phyloP scores from a whole-genome alignment of 768 basidiomycete genomes.

The Sporobolomyces pararoseus region DNA sequence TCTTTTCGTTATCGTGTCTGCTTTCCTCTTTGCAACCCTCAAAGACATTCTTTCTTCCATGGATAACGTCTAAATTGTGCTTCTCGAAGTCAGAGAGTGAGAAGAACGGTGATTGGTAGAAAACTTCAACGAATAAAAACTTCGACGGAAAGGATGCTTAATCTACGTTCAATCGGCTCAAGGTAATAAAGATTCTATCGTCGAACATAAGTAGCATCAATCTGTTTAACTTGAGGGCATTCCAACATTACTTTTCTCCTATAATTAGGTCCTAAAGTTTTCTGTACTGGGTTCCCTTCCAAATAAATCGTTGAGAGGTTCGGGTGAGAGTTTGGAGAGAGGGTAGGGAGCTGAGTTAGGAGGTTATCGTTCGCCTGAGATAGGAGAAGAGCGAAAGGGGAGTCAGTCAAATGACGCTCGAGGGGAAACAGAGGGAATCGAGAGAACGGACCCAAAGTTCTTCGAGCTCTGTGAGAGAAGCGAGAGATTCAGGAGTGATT shows the following conservation, averaged over 20 bases:
- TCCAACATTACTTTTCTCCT: slow-evolving; percentile 83
- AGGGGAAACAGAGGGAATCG: background rate
- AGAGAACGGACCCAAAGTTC: slow-evolving; percentile 78
- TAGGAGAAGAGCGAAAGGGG: background rate
- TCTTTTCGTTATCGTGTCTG: too few relatives aligned
- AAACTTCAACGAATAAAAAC: too few relatives aligned
- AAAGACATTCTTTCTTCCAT: too few relatives aligned
- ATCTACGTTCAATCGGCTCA: too few relatives aligned
- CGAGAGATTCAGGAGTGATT: slow-evolving; percentile 65
- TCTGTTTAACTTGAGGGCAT: slow-evolving; percentile 82
- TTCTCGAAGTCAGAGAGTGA: too few relatives aligned
- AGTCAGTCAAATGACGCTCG: background rate
- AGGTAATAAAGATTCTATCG: too few relatives aligned
- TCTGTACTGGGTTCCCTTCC: slow-evolving; percentile 90
- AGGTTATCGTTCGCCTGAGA: slow-evolving; percentile 79
- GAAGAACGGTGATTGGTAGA: too few relatives aligned
- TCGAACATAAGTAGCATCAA: slow-evolving; percentile 78
- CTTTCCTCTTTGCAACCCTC: too few relatives aligned
- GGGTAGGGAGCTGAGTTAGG: slow-evolving; percentile 64
- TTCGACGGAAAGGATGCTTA: too few relatives aligned
- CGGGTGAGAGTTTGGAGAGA: slow-evolving; percentile 65
- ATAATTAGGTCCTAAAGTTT: slow-evolving; percentile 69
- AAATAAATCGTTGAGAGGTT: slow-evolving; percentile 84
- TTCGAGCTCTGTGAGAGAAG: slow-evolving; percentile 70
- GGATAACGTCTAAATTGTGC: too few relatives aligned